Percentiles rank a stretch among this genome's conserved stretches.
Conservation (phyloP, 495 filamentous ascomycete genomes). For the Neurospora sp. region DNA sequence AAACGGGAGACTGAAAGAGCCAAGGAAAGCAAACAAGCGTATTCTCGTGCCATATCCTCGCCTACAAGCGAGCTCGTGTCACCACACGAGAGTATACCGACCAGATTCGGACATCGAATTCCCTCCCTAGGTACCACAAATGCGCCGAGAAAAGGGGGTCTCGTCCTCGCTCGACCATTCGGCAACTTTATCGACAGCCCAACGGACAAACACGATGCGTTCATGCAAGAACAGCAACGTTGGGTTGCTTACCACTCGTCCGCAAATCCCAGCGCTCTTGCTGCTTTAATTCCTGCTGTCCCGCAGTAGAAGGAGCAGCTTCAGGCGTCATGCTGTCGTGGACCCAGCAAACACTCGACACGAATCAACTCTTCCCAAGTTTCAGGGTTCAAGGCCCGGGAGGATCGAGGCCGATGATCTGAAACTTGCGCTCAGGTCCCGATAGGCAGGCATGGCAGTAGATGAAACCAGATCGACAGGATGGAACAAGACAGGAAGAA, state of each 20-base stretch:
- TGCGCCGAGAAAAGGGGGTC: background rate
- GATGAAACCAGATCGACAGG: background rate
- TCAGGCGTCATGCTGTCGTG: background rate
- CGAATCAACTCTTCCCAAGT: background rate
- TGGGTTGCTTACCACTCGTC: background rate
- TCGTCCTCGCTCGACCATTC: background rate
- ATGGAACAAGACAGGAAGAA: background rate
- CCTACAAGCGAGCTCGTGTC: background rate
- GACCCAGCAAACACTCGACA: background rate
- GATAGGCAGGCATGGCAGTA: background rate
- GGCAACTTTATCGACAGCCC: background rate
- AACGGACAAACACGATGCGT: background rate
- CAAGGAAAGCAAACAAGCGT: background rate
- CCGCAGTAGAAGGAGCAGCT: background rate
- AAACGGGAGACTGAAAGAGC: background rate
- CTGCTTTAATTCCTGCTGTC: background rate
- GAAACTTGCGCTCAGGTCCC: background rate
- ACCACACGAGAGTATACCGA: background rate
- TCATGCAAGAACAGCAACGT: background rate
- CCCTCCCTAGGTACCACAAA: background rate
- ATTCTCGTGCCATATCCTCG: background rate
- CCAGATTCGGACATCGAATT: background rate
- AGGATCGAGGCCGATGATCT: background rate
- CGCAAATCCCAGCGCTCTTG: background rate
- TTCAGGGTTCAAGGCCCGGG: background rate